Evolutionary conservation across 1,284 basidiomycete species (phyloP).

Genomic region (Xerocomus subilludens): DNA sequence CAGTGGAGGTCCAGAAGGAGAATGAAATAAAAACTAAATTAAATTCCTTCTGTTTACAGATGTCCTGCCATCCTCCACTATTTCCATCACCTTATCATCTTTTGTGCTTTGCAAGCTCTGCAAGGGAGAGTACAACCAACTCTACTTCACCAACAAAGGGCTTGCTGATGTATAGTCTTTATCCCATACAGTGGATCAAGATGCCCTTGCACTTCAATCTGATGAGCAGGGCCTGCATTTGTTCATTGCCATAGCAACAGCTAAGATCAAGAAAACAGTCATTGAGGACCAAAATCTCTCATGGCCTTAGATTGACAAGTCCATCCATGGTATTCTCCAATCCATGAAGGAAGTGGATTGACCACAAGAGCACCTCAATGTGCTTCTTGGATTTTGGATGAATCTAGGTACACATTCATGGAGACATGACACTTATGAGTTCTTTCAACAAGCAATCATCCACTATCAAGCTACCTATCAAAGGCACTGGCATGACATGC

Average conservation of each 20-base stretch:
- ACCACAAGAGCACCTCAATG: not conserved
- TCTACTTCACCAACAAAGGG: slow-evolving; percentile 28
- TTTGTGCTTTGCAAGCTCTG: not conserved
- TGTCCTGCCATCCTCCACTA: not conserved
- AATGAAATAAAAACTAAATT: slow-evolving; percentile 24
- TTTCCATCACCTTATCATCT: not conserved
- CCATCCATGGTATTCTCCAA: slow-evolving; percentile 1
- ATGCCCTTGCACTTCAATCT: not conserved
- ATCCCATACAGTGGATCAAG: not conserved
- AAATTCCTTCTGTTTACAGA: not conserved
- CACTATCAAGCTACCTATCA: not conserved
- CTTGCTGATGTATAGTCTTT: not conserved
- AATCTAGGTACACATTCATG: not conserved
- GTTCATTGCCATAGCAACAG: not conserved
- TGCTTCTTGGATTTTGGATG: not conserved
- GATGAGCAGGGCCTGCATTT: not conserved
- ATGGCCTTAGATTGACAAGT: not conserved
- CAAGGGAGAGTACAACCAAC: slow-evolving; percentile 15
- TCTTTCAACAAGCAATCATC: not conserved
- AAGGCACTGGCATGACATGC: not conserved
- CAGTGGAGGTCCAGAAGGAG: not conserved
- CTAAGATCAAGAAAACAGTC: not conserved
- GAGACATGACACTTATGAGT: not conserved
- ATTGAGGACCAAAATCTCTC: not conserved
- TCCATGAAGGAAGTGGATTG: not conserved